Evolutionary conservation across 106 monocot species (phyloP), one percentile per base, ranked within the genome.

Genomic region (Dendrobium chrysotoxum): DNA sequence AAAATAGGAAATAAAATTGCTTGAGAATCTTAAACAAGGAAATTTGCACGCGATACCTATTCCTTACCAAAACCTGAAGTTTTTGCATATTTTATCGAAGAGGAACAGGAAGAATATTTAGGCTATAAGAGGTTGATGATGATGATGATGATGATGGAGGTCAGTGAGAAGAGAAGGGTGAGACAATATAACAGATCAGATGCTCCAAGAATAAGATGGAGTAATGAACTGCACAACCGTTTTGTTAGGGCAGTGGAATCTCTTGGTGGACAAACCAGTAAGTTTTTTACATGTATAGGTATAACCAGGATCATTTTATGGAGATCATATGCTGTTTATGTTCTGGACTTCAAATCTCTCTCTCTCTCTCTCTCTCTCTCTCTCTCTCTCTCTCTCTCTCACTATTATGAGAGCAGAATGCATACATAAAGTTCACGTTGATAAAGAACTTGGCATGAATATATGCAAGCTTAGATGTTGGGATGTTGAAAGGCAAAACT

Each of bases 231-330:
- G 18, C 96, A 96, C 66, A 81, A 75, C 53, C 72, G 82, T 28
- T 96, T 96, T 70, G 82, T 91, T 40, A 84, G 88, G 7, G 91
- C 90, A 17, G 85, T 96, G 55, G 67, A 84, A 17, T 78, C 40
- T 82, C 93, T 96, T 44, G 96, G 96, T 28, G 96, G 96, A 44
- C 82, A 82, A 38, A 67, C 82, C 10, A 85, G 96, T 96, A 87
- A 82, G 89, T 86, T 80, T 35, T 18, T 15, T 26, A 65, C 26
- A 5, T 61, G 5, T 61, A 25, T 25, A 65, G 9, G 7, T 23
- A 26, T 7, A 25, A 7, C n/a, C 25, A 26, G 6, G 9, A 65
- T 61, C 23, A 61, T 65, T 65, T 1, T 23, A 65, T 9, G 23
- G 25, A 5, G n/a, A 23, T n/a, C n/a, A 7, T 65, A 65, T 65